Percentiles rank a stretch among this genome's conserved stretches.
Evolutionary conservation across 176 grass and related monocot genomes (phyloP).

Genomic region (Areca catechu): DNA sequence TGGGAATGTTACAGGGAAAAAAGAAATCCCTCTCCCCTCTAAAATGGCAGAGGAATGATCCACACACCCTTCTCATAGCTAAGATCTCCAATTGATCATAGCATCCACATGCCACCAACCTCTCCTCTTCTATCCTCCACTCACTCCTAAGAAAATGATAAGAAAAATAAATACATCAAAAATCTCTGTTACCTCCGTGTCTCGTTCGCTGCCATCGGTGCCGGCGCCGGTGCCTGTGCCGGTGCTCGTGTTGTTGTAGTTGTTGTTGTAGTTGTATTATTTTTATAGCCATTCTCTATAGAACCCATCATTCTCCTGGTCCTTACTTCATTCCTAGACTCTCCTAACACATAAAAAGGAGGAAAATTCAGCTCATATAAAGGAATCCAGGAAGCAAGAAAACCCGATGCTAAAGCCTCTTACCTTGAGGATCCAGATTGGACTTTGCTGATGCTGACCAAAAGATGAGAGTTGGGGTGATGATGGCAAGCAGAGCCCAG

Average conservation of each 20-base stretch:
- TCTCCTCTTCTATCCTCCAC: too few relatives aligned
- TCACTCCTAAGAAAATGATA: background rate
- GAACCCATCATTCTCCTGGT: slow-evolving; percentile 35
- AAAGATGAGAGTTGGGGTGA: slow-evolving; percentile 21
- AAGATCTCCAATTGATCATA: too few relatives aligned
- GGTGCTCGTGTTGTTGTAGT: slow-evolving; percentile 2
- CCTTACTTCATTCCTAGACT: slow-evolving; percentile 18
- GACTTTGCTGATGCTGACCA: slow-evolving; percentile 7
- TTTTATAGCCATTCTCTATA: slow-evolving; percentile 1
- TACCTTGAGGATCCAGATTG: slow-evolving; percentile 2
- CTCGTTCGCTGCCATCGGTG: slow-evolving; percentile 21
- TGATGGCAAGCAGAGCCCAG: slow-evolving; percentile 13
- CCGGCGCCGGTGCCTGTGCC: slow-evolving; percentile 14
- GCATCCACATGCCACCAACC: too few relatives aligned
- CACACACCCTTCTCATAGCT: too few relatives aligned
- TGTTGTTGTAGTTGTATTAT: slow-evolving; percentile 3
- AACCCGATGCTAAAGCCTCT: background rate
- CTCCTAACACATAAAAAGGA: slow-evolving; percentile 1
- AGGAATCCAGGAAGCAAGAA: background rate
- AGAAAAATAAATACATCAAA: background rate
- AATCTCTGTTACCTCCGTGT: slow-evolving; percentile 5
- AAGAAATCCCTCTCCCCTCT: too few relatives aligned
- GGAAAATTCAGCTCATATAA: background rate
- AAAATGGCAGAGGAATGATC: too few relatives aligned
- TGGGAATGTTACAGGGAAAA: too few relatives aligned